A percentile compares a stretch with the other conserved stretches of the same genome.
phyloP scores from a whole-genome alignment of 163 green algal species.

The Trebouxia gelatinosa region DNA sequence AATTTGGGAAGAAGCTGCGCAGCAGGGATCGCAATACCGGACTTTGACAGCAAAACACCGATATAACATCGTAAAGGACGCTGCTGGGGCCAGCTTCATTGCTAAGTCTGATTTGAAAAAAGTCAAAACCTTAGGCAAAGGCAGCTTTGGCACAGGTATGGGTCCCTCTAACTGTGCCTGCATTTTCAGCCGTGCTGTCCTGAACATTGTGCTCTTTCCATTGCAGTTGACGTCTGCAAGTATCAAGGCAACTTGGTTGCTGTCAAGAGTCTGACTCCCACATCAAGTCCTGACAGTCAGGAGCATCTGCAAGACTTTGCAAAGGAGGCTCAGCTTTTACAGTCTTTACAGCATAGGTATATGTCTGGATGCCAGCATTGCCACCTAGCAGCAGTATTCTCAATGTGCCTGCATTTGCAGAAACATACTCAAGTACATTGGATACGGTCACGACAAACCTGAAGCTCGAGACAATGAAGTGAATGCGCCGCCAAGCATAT shows the following conservation, averaged over 20 bases:
- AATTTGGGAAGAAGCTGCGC: constrained; percentile 9
- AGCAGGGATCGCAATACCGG: constrained; percentile 7
- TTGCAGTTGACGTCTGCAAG: constrained; percentile 20
- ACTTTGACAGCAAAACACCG: constrained; percentile 22
- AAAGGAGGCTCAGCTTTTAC: neutral
- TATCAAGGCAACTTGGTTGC: constrained; percentile 2
- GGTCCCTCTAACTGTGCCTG: too few species aligned
- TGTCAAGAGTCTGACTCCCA: constrained; percentile 17
- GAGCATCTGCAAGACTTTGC: constrained; percentile 15
- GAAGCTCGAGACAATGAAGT: constrained; percentile 8
- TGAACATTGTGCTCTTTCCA: too few species aligned
- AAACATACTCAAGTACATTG: constrained; percentile 20
- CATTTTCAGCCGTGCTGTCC: too few species aligned
- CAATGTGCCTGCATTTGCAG: neutral
- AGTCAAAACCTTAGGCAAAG: constrained; percentile 5
- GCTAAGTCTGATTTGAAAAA: constrained; percentile 4
- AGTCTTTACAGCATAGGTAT: constrained; percentile 11
- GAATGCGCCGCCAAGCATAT: neutral
- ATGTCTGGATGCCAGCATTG: too few species aligned
- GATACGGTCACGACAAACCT: constrained; percentile 21
- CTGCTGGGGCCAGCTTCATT: constrained; percentile 15
- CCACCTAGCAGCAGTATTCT: too few species aligned
- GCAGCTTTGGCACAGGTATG: constrained; percentile 24
- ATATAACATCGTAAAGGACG: constrained; percentile 10
- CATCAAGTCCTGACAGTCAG: constrained; percentile 3